These are phyloP conservation scores for Trypanosoma conorhini DNA, from an alignment of 208 protist species.

Conservation along the genomic window DNA sequence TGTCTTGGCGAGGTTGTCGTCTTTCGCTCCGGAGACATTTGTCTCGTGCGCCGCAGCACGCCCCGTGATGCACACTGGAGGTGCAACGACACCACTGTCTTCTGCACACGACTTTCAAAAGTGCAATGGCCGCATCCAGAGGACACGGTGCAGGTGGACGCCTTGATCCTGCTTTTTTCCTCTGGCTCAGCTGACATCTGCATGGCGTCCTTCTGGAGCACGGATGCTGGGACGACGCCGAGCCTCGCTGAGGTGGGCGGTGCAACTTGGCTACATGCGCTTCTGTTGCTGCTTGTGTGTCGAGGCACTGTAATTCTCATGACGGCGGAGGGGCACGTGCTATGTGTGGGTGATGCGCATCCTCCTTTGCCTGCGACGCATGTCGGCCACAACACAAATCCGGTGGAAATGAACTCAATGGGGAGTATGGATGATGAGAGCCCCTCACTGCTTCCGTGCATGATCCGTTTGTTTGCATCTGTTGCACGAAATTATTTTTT, in stretches of 20 bases:
- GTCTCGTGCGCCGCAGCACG: neutral
- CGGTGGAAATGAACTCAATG: neutral
- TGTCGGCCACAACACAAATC: neutral
- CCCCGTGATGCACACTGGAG: neutral
- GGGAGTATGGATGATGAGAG: neutral
- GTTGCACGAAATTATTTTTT: conserved; percentile 11
- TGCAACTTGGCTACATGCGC: neutral
- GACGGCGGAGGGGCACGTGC: neutral
- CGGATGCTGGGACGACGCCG: neutral
- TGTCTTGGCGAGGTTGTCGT: conserved; percentile 14
- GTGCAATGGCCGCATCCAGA: conserved; percentile 17
- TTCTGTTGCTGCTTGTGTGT: conserved; percentile 15
- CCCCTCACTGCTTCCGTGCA: conserved; percentile 10
- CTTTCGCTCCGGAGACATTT: conserved; percentile 31
- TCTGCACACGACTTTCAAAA: conserved; percentile 7
- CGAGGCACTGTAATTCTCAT: conserved; percentile 18
- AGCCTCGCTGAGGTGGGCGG: neutral
- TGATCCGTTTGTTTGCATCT: conserved; percentile 10
- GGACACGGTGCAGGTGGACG: neutral
- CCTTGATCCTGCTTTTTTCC: conserved; percentile 18
- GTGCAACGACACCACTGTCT: neutral
- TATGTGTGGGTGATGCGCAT: conserved; percentile 12
- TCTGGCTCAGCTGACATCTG: conserved; percentile 17
- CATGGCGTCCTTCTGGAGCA: conserved; percentile 4
- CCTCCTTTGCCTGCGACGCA: neutral